Evolutionary conservation across 1,284 basidiomycete genomes (phyloP), one percentile per base, ranked within the genome.

Genomic region (Albatrellus sp.): DNA sequence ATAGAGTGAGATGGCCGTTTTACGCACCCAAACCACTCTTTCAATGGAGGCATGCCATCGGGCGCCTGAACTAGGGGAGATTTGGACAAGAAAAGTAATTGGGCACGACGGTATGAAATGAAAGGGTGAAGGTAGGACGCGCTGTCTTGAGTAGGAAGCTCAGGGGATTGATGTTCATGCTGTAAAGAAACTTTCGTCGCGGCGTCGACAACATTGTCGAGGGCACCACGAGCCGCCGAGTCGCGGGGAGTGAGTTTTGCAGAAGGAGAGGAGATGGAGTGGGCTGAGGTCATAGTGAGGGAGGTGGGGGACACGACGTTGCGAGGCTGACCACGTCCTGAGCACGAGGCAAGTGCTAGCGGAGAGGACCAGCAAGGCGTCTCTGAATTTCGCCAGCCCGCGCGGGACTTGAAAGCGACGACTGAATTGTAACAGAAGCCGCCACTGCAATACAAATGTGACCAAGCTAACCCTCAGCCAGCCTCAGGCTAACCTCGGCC

Each of bases 11-110:
- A 35, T 16, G 37, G 46, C 40, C 32, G 19, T 32, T 35, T 17
- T 31, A 62, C 77, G 50, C 60, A 90, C 87, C 89, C 89, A 63
- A 89, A 91, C 89, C 89, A 91, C 39, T 82, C 76, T 62, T 80
- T 87, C 45, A 91, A 65, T 37, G 75, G 63, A 42, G 87, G 87
- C 88, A 91, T 90, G 51, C 72, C 73, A 48, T 65, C 58, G 5
- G 89, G 89, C 38, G 69, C 65, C 47, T 71, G 67, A 28, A 91
- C 82, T 30, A 91, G 64, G n/a, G 82, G 78, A n/a, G 87, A 90
- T 49, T 74, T 74, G 51, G 74, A 73, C 30, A 90, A 70, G 47
- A 67, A 62, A 44, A 91, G 72, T 40, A 88, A 63, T 50, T 86
- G 75, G 42, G 67, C 56, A 43, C 80, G 75, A 55, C 75, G 70